Conservation (phyloP, 345 rosid species). For the Aethionema arabicum region DNA sequence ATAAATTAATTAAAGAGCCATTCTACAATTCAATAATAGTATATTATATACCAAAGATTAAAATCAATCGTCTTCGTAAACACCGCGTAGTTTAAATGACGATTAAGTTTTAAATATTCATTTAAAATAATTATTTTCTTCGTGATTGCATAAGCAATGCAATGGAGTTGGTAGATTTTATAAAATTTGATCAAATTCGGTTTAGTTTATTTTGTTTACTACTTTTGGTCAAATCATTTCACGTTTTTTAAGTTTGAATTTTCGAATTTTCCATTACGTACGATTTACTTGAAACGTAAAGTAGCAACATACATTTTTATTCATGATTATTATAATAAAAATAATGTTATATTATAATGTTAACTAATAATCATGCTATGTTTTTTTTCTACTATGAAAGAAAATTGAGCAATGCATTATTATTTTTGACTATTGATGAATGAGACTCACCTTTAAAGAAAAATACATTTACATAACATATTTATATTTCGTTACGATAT, state of each 20-base stretch:
- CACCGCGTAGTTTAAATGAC: slow-evolving; percentile 22
- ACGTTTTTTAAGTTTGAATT: slow-evolving; percentile 26
- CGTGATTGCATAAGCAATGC: slow-evolving; percentile 23
- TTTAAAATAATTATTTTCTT: not conserved
- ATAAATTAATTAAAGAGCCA: not conserved
- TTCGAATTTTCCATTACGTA: slow-evolving; percentile 5
- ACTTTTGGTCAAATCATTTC: slow-evolving; percentile 21
- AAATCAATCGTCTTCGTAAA: slow-evolving; percentile 19
- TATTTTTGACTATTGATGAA: too few species aligned
- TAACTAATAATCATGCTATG: too few species aligned
- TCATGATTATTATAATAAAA: too few species aligned
- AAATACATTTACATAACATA: too few species aligned
- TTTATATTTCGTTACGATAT: too few species aligned
- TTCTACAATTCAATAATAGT: not conserved
- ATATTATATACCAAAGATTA: too few species aligned
- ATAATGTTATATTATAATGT: too few species aligned
- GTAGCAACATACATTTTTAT: not conserved
- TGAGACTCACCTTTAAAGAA: too few species aligned
- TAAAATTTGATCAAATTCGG: not conserved
- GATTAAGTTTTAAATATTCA: not conserved
- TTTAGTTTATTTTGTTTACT: not conserved
- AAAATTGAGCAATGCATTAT: too few species aligned
- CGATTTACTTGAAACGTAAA: slow-evolving; percentile 12
- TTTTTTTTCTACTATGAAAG: too few species aligned
- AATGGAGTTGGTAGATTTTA: slow-evolving; percentile 4